Conservation (phyloP, 2,329 filamentous ascomycete genomes). For the Gnomoniopsis sp. region DNA sequence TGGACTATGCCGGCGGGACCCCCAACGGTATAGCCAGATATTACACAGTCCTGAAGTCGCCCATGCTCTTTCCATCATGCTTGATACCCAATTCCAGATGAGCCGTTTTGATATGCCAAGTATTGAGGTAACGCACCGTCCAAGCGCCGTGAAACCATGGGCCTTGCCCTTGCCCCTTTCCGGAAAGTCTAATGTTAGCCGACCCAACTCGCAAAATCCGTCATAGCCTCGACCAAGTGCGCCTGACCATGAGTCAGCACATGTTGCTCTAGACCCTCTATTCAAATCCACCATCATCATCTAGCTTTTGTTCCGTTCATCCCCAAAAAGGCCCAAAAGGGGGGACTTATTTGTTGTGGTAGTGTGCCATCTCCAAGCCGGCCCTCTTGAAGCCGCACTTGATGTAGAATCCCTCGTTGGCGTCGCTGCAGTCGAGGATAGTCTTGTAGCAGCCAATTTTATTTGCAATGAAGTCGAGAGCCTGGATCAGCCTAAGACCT, state of each 20-base stretch:
- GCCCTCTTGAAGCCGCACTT: slow-evolving; percentile 95
- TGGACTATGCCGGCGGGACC: background rate
- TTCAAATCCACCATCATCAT: background rate
- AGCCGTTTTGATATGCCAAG: background rate
- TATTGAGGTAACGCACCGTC: background rate
- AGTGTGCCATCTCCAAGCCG: slow-evolving; percentile 95
- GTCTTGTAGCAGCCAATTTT: slow-evolving; percentile 95
- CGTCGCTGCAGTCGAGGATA: slow-evolving; percentile 93
- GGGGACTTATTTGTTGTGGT: slow-evolving; percentile 58
- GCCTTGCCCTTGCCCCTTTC: background rate
- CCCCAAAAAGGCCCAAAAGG: background rate
- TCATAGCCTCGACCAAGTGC: slow-evolving; percentile 15
- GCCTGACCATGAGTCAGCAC: slow-evolving; percentile 11
- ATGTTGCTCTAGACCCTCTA: background rate
- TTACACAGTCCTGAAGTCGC: background rate
- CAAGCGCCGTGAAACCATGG: background rate
- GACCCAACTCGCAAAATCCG: background rate
- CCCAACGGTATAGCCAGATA: background rate
- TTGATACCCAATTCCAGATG: background rate
- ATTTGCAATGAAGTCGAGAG: slow-evolving; percentile 82
- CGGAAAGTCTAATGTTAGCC: background rate
- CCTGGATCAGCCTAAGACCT: slow-evolving; percentile 87
- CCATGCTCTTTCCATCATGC: background rate
- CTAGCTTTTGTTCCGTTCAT: background rate
- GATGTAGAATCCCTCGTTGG: slow-evolving; percentile 95